Evolutionary conservation across 306 rosid genomes (phyloP), one percentile per base, ranked within the genome.

Genomic region (Dryas drummondii): DNA sequence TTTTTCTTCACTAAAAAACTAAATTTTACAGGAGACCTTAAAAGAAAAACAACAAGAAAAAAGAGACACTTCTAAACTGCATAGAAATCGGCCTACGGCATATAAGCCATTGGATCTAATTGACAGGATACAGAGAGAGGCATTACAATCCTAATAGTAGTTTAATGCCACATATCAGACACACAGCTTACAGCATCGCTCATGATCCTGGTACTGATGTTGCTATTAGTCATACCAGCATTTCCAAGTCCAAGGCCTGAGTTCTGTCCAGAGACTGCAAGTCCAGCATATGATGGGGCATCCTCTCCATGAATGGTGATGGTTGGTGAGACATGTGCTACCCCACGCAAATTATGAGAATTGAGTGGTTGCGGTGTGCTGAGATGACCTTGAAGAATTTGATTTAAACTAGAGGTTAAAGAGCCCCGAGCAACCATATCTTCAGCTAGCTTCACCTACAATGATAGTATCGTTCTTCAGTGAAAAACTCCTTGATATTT

Each of bases 371-470:
- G 89, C 2, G 84, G 85, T 7, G 82, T 73, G 78, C 53, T 78
- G 63, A 84, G n/a, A 71, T 87, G 96, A 73, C 75, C 76, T n/a
- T 85, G 98, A 62, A 86, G 51, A 80, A 88, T 62, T 58, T 87
- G 92, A 75, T 81, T 87, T 57, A 87, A 60, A 19, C 82, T 84
- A 49, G 78, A 46, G 44, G 77, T 85, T 76, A 96, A 77, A 48
- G 94, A 84, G 74, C 93, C 86, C 67, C 97, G 76, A 68, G 99
- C 78, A n/a, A 96, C 89, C 87, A 91, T 89, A 46, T 86, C 98
- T 79, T 96, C 99, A 6, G 99, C 99, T 78, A 96, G 87, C 75
- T 92, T 90, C 80, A 96, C 98, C 99, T 96, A 12, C 40, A 77
- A 81, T 40, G 15, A 14, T 0, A 55, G 14, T 9, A 56, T 42